A percentile compares a stretch with the other conserved stretches of the same genome.
Conservation (phyloP, 768 basidiomycete genomes). For the Rhodotorula kratochvilovae region DNA sequence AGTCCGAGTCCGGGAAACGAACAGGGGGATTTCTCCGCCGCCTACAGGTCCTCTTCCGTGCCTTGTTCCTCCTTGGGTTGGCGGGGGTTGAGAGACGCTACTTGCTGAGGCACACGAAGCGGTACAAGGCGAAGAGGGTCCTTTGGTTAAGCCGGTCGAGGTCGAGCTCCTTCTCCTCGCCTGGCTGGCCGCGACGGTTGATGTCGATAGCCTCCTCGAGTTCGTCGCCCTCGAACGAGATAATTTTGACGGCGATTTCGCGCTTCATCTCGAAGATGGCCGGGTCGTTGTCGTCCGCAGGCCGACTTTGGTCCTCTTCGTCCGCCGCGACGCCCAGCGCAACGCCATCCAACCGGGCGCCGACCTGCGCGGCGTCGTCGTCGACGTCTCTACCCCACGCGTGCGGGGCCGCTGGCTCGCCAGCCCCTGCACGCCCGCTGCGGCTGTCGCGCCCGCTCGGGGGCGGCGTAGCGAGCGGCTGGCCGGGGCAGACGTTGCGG, state of each 20-base stretch:
- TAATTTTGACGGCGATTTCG: conserved; percentile 91
- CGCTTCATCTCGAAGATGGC: conserved; percentile 98
- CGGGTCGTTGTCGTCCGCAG: no score
- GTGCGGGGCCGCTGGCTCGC: no score
- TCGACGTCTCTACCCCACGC: no score
- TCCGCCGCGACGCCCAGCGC: no score
- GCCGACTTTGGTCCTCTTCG: no score
- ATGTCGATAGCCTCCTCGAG: conserved; percentile 88
- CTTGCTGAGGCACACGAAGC: conserved; percentile 60
- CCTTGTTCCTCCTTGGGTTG: no score
- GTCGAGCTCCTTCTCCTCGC: conserved; percentile 97
- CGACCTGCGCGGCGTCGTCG: no score
- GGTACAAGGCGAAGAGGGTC: conserved; percentile 89
- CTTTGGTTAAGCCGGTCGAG: conserved; percentile 82
- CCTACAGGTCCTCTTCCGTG: no score
- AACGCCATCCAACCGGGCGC: no score
- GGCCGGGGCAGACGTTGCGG: conserved; percentile 64
- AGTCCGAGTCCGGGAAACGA: no score
- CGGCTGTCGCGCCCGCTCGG: conserved; percentile 41
- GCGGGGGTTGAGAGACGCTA: no score
- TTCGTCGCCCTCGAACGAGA: conserved; percentile 71
- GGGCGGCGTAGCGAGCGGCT: conserved; percentile 47
- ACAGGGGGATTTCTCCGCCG: no score
- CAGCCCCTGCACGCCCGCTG: conserved; percentile 29
- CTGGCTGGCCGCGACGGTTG: conserved; percentile 88